Base-by-base conservation (phyloP, 495 filamentous ascomycete species). In the Extremus antarcticus region DNA sequence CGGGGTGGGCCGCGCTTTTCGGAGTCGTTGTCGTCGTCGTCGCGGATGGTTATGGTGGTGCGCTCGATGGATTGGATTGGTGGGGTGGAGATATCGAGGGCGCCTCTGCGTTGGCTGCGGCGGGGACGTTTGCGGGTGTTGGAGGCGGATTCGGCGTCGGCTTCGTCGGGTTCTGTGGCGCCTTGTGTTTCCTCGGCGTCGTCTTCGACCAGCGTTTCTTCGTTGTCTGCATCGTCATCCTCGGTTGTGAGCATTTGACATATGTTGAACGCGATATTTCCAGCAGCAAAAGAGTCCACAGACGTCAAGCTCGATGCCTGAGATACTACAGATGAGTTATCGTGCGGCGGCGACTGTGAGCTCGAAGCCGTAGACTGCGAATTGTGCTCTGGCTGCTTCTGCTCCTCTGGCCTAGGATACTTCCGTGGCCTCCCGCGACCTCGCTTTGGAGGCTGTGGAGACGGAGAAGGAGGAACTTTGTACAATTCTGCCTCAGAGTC, bases 11-110 rank as follows among this genome's bases (percentile, higher is more conserved):
- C 60, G 41, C 56, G 50, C 10, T 61, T 54, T 16, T 51, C 43
- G 22, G 23, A 24, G 53, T 51, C 25, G 4, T n/a, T n/a, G n/a
- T n/a, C n/a, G 39, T 38, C 1, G 23, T 19, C 10, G 43, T 46
- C 1, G 25, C 4, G 47, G 21, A n/a, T 7, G 50, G 22, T 3
- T 23, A 20, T 10, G 22, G 13, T 59, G n/a, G 59, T 54, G 25
- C 73, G 68, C 47, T 60, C 57, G 52, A 60, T 60, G 53, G 51
- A 55, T 1, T 22, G 21, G 53, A 55, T 40, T 19, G 57, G 50
- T 32, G 50, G 19, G 23, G 9, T 9, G 20, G 41, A 45, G 7
- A n/a, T 7, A 8, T 8, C 41, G 41, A n/a, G 8, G n/a, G 24
- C 32, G 40, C 17, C 21, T 21, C 9, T 53, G 40, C 25, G 41